phyloP scores from a whole-genome alignment of 768 basidiomycete genomes.

The Calvatia gigantea region DNA sequence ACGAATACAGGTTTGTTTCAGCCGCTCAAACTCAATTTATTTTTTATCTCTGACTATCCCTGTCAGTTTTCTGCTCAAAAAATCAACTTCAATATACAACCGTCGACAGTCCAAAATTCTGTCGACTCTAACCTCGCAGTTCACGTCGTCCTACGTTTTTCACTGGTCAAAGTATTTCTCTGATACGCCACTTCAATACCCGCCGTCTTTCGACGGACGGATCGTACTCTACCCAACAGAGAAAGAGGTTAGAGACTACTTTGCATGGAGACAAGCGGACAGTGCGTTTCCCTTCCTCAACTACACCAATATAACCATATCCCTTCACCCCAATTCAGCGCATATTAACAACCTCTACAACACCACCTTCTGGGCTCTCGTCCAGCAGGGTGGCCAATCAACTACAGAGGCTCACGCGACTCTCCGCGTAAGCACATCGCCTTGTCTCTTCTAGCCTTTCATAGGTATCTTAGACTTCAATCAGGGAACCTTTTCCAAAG shows the following conservation, averaged over 20 bases:
- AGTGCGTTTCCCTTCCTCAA: slow-evolving; percentile 56
- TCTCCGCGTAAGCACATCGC: slow-evolving; percentile 54
- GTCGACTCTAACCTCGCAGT: slow-evolving; percentile 77
- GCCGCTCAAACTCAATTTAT: not conserved
- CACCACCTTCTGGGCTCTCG: slow-evolving; percentile 91
- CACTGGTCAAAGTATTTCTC: slow-evolving; percentile 84
- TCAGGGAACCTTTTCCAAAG: slow-evolving; percentile 84
- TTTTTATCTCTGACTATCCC: not conserved
- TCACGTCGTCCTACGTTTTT: slow-evolving; percentile 89
- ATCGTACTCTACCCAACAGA: slow-evolving; percentile 77
- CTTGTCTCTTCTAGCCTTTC: not conserved
- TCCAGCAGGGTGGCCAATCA: slow-evolving; percentile 76
- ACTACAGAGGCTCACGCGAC: slow-evolving; percentile 79
- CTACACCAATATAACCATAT: not conserved
- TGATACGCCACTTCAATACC: slow-evolving; percentile 65
- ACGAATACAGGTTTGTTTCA: slow-evolving; percentile 81
- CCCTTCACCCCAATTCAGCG: slow-evolving; percentile 42
- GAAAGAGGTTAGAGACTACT: slow-evolving; percentile 83
- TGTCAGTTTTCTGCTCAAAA: slow-evolving; percentile 80
- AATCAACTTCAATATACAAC: slow-evolving; percentile 74
- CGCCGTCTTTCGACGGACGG: slow-evolving; percentile 92
- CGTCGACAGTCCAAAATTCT: slow-evolving; percentile 85
- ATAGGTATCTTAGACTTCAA: not conserved
- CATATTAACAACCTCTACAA: slow-evolving; percentile 99
- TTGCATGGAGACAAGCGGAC: slow-evolving; percentile 94